These are phyloP conservation scores for Dendrobium catenatum DNA, from an alignment of 106 monocot genomes.

Conservation along the genomic window DNA sequence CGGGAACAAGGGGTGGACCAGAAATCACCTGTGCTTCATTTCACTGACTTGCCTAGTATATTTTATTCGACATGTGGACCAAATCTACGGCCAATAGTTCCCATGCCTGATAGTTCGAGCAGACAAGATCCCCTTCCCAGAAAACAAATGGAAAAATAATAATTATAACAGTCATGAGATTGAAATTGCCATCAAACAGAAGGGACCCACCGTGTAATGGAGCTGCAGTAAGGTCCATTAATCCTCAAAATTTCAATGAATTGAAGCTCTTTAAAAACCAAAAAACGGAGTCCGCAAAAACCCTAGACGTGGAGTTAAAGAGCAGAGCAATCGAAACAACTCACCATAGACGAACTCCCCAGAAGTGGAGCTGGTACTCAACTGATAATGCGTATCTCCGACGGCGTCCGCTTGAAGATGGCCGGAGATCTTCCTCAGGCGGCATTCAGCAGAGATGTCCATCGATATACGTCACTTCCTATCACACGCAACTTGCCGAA, in stretches of 20 bases:
- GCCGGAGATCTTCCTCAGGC: conserved; percentile 35
- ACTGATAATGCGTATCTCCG: background rate
- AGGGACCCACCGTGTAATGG: background rate
- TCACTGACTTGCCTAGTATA: no score
- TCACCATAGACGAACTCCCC: conserved; percentile 44
- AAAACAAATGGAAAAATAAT: no score
- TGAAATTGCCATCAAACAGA: background rate
- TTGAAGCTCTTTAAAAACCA: background rate
- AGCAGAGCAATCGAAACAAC: background rate
- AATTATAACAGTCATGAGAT: no score
- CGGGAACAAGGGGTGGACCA: no score
- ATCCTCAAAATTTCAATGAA: background rate
- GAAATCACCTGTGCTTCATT: no score
- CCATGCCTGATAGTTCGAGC: no score
- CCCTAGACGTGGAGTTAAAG: background rate
- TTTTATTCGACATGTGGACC: no score
- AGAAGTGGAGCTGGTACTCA: conserved; percentile 24
- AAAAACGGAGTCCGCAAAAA: background rate
- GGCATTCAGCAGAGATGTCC: conserved; percentile 16
- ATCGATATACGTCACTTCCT: background rate
- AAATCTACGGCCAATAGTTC: no score
- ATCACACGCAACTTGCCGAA: background rate
- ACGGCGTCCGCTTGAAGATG: conserved; percentile 16
- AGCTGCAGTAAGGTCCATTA: background rate
- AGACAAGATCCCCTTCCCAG: no score